Base-by-base conservation (phyloP, 2,329 filamentous ascomycete species). In the Cladophialophora exuberans region DNA sequence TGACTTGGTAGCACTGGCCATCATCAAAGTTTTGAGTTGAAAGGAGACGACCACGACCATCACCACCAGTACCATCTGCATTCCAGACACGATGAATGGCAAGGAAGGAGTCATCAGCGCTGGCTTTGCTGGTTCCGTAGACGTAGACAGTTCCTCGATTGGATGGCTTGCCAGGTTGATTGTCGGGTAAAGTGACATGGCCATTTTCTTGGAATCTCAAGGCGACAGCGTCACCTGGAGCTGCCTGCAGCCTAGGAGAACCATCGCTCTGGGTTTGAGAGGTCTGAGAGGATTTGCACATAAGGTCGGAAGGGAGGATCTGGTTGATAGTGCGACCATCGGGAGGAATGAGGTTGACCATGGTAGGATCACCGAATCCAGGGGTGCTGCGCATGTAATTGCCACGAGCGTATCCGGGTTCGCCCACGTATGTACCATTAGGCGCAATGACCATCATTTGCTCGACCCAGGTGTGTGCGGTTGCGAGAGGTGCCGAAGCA, bases 1-100 rank as follows among this genome's bases (percentile, higher is more conserved):
- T 92, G 66, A 83, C 72, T 74, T 97, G 88, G 70, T 91, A 91
- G 77, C 94, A 99, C 66, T 90, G 87, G 22, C 88, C 88, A 65
- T 99, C 94, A 66, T 97, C 94, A 70, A 85, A 99, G 75, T 88
- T 85, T 64, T 90, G 85, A 1, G 83, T 87, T 0, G 87, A 84
- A 31, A 97, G 76, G 10, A 97, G 84, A 36, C 79, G 77, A 26
- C 94, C 94, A 35, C 87, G 84, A 44, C 82, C 79, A 69, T 97
- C 86, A 18, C 92, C 93, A 17, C 92, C 91, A 4, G 82, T 87
- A 57, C 92, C 92, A 53, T 90, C 85, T 15, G 79, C 70, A 42
- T 84, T 96, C 94, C 94, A 97, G 28, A 77, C 70, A 47, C 86
- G 77, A 61, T 96, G 84, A 28, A 97, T 86, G 52, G 76, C 77